Percentiles rank a stretch among this genome's conserved stretches.
Evolutionary conservation across 768 basidiomycete genomes (phyloP).

Genomic region (Paxillus involutus): DNA sequence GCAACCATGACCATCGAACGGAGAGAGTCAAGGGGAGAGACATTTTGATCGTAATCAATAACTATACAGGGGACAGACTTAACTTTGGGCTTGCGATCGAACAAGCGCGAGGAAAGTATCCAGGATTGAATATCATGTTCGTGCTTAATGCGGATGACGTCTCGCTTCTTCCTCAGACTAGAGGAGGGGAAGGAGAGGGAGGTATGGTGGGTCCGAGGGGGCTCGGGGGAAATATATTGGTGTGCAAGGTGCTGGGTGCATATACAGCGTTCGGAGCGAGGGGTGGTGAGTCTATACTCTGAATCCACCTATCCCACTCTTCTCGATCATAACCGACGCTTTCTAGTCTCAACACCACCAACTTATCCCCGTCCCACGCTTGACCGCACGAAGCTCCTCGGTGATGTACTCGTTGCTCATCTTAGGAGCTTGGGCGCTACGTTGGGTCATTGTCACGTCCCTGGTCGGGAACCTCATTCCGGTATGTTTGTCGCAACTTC

Average conservation of each 20-base stretch:
- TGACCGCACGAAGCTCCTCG: slow-evolving; percentile 25
- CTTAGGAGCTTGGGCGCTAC: slow-evolving; percentile 39
- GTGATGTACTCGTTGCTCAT: slow-evolving; percentile 31
- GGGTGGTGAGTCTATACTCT: slow-evolving; percentile 25
- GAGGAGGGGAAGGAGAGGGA: slow-evolving; percentile 6
- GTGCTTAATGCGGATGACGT: slow-evolving; percentile 60
- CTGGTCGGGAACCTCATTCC: slow-evolving; percentile 35
- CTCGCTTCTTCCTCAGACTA: slow-evolving; percentile 35
- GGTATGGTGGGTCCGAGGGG: slow-evolving; percentile 49
- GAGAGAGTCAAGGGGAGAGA: slow-evolving; percentile 7
- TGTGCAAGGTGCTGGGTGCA: slow-evolving; percentile 59
- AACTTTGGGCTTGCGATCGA: slow-evolving; percentile 60
- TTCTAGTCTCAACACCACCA: background rate
- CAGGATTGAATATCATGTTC: slow-evolving; percentile 38
- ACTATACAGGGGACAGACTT: slow-evolving; percentile 56
- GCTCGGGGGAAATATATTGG: slow-evolving; percentile 46
- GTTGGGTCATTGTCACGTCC: slow-evolving; percentile 58
- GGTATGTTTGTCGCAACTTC: background rate
- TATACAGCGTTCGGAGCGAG: slow-evolving; percentile 36
- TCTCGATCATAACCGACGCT: background rate
- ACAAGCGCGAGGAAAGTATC: slow-evolving; percentile 40
- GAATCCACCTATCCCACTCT: slow-evolving; percentile 16
- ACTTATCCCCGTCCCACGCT: slow-evolving; percentile 9
- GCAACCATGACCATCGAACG: background rate
- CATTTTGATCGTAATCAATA: slow-evolving; percentile 43